A percentile compares a stretch with the other conserved stretches of the same genome.
These are phyloP conservation scores for Trifolium pratense DNA, from an alignment of 306 rosid species.

Conservation along the genomic window DNA sequence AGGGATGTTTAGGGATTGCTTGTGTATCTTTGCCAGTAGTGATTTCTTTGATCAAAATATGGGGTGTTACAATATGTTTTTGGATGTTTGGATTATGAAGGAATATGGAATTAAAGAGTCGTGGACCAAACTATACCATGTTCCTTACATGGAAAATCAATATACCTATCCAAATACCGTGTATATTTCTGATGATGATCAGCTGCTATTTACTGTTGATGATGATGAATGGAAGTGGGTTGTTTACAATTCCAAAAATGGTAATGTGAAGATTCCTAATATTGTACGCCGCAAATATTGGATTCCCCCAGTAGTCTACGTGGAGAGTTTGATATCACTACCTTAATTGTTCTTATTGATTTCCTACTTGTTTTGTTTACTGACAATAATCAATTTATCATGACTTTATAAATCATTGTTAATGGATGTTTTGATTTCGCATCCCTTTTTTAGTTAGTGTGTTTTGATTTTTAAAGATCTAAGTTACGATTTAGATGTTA, in stretches of 20 bases:
- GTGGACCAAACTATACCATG: not conserved
- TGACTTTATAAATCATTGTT: not conserved
- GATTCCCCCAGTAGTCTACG: not conserved
- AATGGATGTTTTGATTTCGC: not conserved
- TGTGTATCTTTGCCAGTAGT: not conserved
- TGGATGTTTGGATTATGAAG: not conserved
- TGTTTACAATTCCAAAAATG: not conserved
- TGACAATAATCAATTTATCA: too few relatives aligned
- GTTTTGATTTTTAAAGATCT: not conserved
- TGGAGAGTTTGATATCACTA: conserved; percentile 1
- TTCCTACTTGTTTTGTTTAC: too few relatives aligned
- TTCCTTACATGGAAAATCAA: not conserved
- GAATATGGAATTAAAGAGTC: not conserved
- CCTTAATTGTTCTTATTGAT: not conserved
- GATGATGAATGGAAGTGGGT: not conserved
- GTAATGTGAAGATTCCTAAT: not conserved
- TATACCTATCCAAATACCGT: not conserved
- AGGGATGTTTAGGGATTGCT: not conserved
- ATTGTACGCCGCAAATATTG: not conserved
- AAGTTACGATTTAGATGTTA: not conserved
- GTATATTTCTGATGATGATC: not conserved
- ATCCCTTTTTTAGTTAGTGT: not conserved
- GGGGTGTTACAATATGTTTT: not conserved
- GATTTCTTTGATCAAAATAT: not conserved
- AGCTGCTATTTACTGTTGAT: not conserved